Percentiles rank a stretch among this genome's conserved stretches.
Conservation (phyloP, 2,329 filamentous ascomycete species). For the Colletotrichum costaricense region DNA sequence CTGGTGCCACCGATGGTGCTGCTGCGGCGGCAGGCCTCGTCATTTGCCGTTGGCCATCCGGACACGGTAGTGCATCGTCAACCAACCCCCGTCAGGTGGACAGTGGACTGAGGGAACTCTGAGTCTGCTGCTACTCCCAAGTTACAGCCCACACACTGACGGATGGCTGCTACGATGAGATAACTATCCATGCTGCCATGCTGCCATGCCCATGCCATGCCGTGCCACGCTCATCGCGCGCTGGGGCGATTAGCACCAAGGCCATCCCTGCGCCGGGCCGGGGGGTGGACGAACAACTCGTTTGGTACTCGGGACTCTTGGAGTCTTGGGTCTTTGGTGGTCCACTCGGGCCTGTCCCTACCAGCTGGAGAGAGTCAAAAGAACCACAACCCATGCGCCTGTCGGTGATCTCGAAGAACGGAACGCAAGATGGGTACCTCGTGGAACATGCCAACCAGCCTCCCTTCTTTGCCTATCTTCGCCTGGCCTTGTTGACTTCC, state of each 20-base stretch:
- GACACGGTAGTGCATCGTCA: background rate
- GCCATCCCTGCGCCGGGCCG: conserved; percentile 24
- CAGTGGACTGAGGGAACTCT: background rate
- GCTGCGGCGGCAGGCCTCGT: background rate
- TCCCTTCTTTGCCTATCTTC: conserved; percentile 21
- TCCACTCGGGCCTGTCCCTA: conserved; percentile 33
- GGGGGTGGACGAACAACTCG: conserved; percentile 31
- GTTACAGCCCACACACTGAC: background rate
- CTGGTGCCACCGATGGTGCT: background rate
- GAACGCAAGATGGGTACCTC: conserved; percentile 30
- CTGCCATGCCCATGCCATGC: conserved; percentile 19
- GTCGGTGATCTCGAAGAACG: conserved; percentile 35
- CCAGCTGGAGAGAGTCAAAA: conserved; percentile 23
- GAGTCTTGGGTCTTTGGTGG: conserved; percentile 1
- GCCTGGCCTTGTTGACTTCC: conserved; percentile 8
- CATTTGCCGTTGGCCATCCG: conserved; percentile 14
- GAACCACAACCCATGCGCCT: conserved; percentile 33
- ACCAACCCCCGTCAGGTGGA: background rate
- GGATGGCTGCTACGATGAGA: conserved; percentile 17
- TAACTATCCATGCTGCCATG: conserved; percentile 25
- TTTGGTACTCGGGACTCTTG: conserved; percentile 15
- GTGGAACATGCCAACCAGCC: conserved; percentile 24
- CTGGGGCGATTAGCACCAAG: conserved; percentile 28
- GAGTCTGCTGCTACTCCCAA: background rate
- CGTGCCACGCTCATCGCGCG: conserved; percentile 33